phyloP scores from a whole-genome alignment of 257 asterid species.

The Leonotis leonurus region DNA sequence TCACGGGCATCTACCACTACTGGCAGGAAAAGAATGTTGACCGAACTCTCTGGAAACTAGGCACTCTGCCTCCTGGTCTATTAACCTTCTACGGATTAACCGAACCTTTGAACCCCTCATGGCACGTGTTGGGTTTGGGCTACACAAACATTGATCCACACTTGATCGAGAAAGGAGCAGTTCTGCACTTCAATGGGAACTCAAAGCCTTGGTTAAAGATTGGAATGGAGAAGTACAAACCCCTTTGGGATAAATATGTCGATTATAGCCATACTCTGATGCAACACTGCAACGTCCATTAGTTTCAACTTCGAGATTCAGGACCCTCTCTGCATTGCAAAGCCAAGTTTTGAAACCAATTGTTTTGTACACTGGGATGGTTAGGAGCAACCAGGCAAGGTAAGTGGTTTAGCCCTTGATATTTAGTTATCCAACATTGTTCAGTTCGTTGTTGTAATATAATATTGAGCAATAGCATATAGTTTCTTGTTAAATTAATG shows the following conservation, averaged over 20 bases:
- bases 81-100: slow-evolving; percentile 58
- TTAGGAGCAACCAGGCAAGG: slow-evolving; percentile 15
- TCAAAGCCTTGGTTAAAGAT: slow-evolving; percentile 69
- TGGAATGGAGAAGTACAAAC: slow-evolving; percentile 57
- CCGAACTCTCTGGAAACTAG: slow-evolving; percentile 59
- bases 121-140: slow-evolving; percentile 68
- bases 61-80: slow-evolving; percentile 60
- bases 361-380: slow-evolving; percentile 26
- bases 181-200: slow-evolving; percentile 63
- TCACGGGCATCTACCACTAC: slow-evolving; percentile 54
- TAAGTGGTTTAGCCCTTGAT: slow-evolving; percentile 7
- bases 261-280: slow-evolving; percentile 48
- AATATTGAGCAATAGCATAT: slow-evolving; percentile 18
- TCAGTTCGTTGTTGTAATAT: slow-evolving; percentile 26
- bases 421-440: slow-evolving; percentile 2
- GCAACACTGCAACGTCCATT: slow-evolving; percentile 54
- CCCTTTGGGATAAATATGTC: slow-evolving; percentile 54
- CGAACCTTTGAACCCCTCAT: slow-evolving; percentile 45
- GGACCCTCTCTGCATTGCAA: background rate
- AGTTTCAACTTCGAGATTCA: background rate
- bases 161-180: slow-evolving; percentile 56
- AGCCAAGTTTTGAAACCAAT: slow-evolving; percentile 10
- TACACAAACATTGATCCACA: slow-evolving; percentile 46
- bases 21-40: slow-evolving; percentile 67
- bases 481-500: slow-evolving; percentile 21